These are phyloP conservation scores for Oryza glaberrima DNA, from an alignment of 176 grass and related monocot genomes.

Conservation along the genomic window DNA sequence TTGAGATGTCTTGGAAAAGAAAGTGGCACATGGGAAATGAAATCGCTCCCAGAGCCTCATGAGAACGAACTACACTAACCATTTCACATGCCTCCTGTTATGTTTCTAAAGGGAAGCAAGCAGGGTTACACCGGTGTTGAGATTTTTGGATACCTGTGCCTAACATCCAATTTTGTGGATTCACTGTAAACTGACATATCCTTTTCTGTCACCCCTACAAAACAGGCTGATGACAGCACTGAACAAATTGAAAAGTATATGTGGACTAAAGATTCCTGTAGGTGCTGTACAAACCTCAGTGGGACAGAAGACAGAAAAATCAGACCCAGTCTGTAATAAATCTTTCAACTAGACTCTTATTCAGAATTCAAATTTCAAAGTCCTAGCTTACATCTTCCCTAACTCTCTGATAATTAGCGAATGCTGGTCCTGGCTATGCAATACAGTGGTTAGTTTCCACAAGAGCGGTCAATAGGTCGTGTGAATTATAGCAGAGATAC, in stretches of 20 bases:
- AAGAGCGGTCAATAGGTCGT: background rate
- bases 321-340: background rate
- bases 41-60: background rate
- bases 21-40: background rate
- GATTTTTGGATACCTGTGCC: background rate
- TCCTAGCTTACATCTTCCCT: background rate
- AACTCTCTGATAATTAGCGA: background rate
- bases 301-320: background rate
- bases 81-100: background rate
- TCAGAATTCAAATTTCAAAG: background rate
- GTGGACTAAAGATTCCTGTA: background rate
- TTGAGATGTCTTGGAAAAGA: background rate
- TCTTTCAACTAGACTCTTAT: background rate
- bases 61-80: background rate
- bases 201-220: background rate
- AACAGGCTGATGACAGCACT: background rate
- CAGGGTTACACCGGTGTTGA: background rate
- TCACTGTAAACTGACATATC: background rate
- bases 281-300: background rate
- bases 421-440: background rate
- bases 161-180: background rate
- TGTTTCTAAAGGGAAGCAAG: background rate
- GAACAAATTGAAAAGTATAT: background rate
- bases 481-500: background rate
- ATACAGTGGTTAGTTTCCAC: background rate